Percentiles rank a stretch among this genome's conserved stretches.
Evolutionary conservation across 306 rosid genomes (phyloP).

Genomic region (Astragalus glycyphyllos): DNA sequence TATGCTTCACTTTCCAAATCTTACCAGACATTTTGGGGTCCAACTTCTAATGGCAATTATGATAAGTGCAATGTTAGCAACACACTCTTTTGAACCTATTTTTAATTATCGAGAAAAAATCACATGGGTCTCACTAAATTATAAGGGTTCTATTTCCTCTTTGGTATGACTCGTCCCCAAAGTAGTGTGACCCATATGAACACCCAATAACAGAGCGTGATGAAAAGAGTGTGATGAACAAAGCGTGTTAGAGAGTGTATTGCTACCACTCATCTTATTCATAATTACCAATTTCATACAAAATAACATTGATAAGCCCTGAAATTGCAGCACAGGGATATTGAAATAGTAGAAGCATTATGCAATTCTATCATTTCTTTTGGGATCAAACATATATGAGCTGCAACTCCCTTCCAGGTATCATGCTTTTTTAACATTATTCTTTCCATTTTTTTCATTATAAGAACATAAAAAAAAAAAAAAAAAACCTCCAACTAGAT

Average conservation of each 20-base stretch:
- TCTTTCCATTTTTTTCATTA: slow-evolving; percentile 21
- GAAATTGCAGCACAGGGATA: slow-evolving; percentile 21
- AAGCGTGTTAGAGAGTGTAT: not conserved
- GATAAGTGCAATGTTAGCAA: not conserved
- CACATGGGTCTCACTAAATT: not conserved
- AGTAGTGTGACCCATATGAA: not conserved
- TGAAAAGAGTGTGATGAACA: not conserved
- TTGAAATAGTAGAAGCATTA: slow-evolving; percentile 24
- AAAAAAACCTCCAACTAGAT: slow-evolving; percentile 1
- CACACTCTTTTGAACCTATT: not conserved
- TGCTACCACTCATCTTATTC: not conserved
- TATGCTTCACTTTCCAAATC: not conserved
- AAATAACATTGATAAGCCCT: slow-evolving; percentile 18
- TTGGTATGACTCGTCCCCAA: not conserved
- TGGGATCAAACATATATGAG: slow-evolving; percentile 13
- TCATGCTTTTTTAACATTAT: slow-evolving; percentile 4
- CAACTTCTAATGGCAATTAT: not conserved
- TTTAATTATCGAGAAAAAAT: too few relatives aligned
- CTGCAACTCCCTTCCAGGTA: not conserved
- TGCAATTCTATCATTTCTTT: not conserved
- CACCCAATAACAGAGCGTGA: not conserved
- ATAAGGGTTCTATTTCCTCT: not conserved
- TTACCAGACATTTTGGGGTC: not conserved
- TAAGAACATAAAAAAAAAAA: not conserved
- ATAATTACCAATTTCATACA: slow-evolving; percentile 23